phyloP scores from a whole-genome alignment of 331 rosid genomes.

The Stylosanthes scabra region DNA sequence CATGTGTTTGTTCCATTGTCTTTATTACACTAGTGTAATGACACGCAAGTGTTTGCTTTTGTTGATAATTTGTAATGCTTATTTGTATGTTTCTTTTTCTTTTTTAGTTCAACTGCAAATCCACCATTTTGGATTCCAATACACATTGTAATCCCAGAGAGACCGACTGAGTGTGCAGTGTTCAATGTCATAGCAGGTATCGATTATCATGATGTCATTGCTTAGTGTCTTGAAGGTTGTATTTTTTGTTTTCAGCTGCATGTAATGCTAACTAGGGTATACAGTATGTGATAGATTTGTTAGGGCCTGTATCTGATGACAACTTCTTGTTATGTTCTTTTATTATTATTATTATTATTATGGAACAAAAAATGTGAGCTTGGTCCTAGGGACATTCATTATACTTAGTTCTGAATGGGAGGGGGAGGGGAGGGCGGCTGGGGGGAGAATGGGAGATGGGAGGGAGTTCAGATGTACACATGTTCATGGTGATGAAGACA shows the following conservation, averaged over 20 bases:
- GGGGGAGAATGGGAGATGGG: no score
- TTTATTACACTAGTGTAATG: slow-evolving; percentile 22
- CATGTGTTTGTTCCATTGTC: slow-evolving; percentile 24
- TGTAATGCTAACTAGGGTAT: slow-evolving; percentile 15
- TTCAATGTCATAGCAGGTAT: slow-evolving; percentile 96
- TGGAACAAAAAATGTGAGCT: background rate
- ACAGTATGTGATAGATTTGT: background rate
- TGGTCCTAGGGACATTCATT: background rate
- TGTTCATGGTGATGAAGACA: background rate
- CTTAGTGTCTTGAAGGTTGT: slow-evolving; percentile 30
- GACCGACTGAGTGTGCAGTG: slow-evolving; percentile 92
- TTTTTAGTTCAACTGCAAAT: slow-evolving; percentile 77
- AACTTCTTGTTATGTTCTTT: background rate
- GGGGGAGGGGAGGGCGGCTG: no score
- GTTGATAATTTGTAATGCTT: slow-evolving; percentile 32
- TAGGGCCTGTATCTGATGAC: slow-evolving; percentile 12
- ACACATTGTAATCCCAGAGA: slow-evolving; percentile 92
- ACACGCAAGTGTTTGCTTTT: slow-evolving; percentile 15
- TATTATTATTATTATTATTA: background rate
- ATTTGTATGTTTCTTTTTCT: background rate
- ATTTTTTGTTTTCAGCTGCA: slow-evolving; percentile 26
- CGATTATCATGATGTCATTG: slow-evolving; percentile 29
- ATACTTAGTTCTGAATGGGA: background rate
- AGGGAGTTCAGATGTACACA: background rate
- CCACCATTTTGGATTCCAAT: slow-evolving; percentile 98